Evolutionary conservation across 139 green algal species (phyloP), one percentile per base, ranked within the genome.

Genomic region (Micractinium conductrix): DNA sequence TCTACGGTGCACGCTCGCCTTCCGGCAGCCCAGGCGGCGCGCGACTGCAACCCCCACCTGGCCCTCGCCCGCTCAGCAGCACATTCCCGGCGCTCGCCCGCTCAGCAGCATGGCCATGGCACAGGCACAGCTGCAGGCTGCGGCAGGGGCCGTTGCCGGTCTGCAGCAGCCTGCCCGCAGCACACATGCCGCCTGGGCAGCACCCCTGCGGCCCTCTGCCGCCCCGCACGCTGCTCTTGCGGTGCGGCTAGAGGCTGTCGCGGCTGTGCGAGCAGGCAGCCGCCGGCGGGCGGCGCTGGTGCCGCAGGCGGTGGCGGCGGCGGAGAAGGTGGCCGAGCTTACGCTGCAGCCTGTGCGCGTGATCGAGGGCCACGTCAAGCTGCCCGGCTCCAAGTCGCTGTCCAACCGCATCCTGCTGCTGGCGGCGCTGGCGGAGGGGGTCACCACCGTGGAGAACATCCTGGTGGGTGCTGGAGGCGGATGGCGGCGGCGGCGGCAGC

Each of bases 311-410:
- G 76, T 69, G 17, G 80, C 86, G 7, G 86, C 74, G 21, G 35
- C 87, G 33, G 75, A 44, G 37, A 65, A 35, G 50, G 55, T 89
- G 1, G 85, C 91, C 50, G 75, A 90, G 79, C 87, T 93, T 16
- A 79, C 55, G 6, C 42, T 93, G 14, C 42, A 93, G 82, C 90
- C 90, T 44, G 88, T 93, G 48, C 78, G 81, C n/a, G 85, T 80
- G 35, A 89, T 93, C n/a, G 88, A 93, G 58, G 86, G 86, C 38
- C 82, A 88, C 55, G 86, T 90, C 38, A 90, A 87, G 43, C 92
- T 99, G 38, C 97, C 97, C 14, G 97, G 97, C n/a, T 98, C 93
- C 45, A 99, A 99, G 87, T 98, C 94, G 3, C 90, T 99, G 17
- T 98, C 95, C 37, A 99, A 99, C 88, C 90, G 97, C 68, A 95